Evolutionary conservation across 192 early-diverging fungal species (phyloP), one percentile per base, ranked within the genome.

Genomic region (Podila clonocystis): DNA sequence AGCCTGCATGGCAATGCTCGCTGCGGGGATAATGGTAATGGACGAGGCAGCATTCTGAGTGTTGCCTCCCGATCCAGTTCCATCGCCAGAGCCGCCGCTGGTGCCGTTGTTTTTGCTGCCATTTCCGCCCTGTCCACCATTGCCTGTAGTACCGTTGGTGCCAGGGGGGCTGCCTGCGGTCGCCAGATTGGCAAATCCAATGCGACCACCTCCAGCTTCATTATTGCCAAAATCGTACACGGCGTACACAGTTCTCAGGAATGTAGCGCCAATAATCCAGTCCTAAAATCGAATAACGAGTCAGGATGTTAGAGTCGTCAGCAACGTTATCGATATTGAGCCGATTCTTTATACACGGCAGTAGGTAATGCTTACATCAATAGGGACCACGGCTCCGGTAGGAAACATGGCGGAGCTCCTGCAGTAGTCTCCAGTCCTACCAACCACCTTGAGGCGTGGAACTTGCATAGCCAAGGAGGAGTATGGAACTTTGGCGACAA

Each of bases 221-320:
- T 26, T 50, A 0, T 38, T 66, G 2, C 59, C 74, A 58, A 72
- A 86, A 45, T 86, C 83, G 68, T 69, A 86, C 0, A 86, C 85
- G 8, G 78, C 63, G 38, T 84, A 86, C 30, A 73, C 84, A 50
- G 30, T 79, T 28, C 63, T 62, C n/a, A 86, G 61, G 41, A 86
- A 86, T 0, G 67, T 62, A 52, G 84, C 83, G 13, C 85, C 85
- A 19, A 86, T 38, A n/a, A 79, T 62, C 28, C 63, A 65, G 15
- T 65, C 41, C 28, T 31, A 45, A 3, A 60, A 13, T 1, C 11
- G 12, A 17, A 45, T 15, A 45, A 41, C 13, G 12, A 2, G 41
- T 45, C 41, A 45, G 2, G 41, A 15, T 45, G 4, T 45, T 45
- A 45, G 15, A 45, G 17, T 41, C 38, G 0, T 45, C 41, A 3